Base-by-base conservation (phyloP, 2,329 filamentous ascomycete genomes). In the Alternaria viburni region DNA sequence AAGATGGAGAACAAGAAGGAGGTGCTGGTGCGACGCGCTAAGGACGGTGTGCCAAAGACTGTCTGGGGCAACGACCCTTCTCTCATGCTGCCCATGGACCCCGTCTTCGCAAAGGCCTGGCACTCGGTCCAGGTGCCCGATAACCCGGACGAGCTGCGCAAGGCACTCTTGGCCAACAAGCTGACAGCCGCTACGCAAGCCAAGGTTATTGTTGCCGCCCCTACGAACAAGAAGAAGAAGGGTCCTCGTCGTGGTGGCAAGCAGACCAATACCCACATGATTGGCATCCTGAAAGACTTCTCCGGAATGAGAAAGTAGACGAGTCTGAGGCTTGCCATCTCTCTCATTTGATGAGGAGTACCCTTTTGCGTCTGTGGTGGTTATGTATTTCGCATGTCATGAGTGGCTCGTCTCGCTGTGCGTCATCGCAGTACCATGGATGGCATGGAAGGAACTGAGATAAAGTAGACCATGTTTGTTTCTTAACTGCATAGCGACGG, bases 261-360 rank as follows among this genome's bases (percentile, higher is more conserved):
- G 85, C 89, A 91, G 60, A 96, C 93, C 25, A 97, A 97, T 77
- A 89, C 89, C 26, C 93, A 97, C 78, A 96, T 97, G 93, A 86
- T 86, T 70, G 89, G 90, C 68, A 86, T 97, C 63, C 85, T 97
- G 76, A 90, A 93, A 82, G 92, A 95, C 77, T 94, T 88, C 67
- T 86, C 84, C 11, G 83, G 85, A 61, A 74, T 77, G 71, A 73
- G 79, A 50, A 80, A 80, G 67, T 81, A 71, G 47, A 26, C 32
- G 15, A 36, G 30, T 36, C 30, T 36, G 13, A 36, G 30, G 30
- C 6, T 36, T 36, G 13, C 30, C 4, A 36, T 36, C 30, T 36
- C 30, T 36, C 30, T 36, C 30, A 36, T 36, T 36, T 36, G 13
- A 36, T 36, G 30, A 4, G 30, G 30, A 36, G 30, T 36, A 36